These are phyloP conservation scores for Saccharata proteae DNA, from an alignment of 2,329 filamentous ascomycete genomes.

Conservation along the genomic window DNA sequence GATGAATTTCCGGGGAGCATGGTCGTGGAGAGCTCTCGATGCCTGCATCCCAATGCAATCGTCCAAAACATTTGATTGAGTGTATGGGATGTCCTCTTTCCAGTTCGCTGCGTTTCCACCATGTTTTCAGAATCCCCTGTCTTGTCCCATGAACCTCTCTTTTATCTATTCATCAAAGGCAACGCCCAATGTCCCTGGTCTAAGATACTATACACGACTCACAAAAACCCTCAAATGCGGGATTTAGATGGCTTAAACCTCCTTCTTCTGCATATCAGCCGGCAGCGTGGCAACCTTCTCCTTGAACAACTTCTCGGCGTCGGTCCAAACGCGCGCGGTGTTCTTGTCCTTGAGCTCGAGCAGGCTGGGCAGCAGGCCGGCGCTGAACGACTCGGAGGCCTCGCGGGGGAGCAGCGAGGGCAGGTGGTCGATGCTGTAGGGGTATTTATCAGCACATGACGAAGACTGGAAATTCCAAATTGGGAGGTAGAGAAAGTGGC, in stretches of 20 bases:
- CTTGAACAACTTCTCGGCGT: conserved; percentile 73
- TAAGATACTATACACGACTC: no score
- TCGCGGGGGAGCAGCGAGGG: conserved; percentile 66
- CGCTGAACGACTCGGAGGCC: conserved; percentile 73
- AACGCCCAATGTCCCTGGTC: no score
- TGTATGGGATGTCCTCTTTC: no score
- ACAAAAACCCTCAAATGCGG: no score
- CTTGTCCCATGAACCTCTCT: no score
- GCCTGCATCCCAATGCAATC: no score
- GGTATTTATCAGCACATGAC: background rate
- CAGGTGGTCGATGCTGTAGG: conserved; percentile 24
- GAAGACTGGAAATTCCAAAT: background rate
- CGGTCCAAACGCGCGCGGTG: conserved; percentile 66
- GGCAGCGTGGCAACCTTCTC: conserved; percentile 67
- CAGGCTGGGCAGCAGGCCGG: conserved; percentile 64
- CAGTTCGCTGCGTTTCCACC: no score
- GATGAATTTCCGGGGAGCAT: no score
- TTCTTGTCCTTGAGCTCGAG: conserved; percentile 64
- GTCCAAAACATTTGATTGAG: no score
- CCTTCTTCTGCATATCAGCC: conserved; percentile 29
- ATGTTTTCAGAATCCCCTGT: no score
- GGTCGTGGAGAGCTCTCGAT: no score
- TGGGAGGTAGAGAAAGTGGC: background rate
- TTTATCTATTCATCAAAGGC: no score
- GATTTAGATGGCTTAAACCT: conserved; percentile 37